phyloP scores from a whole-genome alignment of 169 alveolate species.

The Plasmodium berghei region DNA sequence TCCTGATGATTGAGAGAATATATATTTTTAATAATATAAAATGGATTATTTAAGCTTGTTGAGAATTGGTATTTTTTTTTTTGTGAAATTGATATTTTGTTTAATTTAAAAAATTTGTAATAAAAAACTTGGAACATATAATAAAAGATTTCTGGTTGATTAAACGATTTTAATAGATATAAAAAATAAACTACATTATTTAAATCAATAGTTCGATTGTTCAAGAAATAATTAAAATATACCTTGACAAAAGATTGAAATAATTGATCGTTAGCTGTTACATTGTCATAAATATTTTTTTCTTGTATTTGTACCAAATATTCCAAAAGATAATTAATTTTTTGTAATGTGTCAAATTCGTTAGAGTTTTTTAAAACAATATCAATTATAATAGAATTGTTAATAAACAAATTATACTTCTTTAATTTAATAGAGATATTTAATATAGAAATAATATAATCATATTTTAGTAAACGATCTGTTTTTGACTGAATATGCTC shows the following conservation, averaged over 20 bases:
- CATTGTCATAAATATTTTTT: constrained; percentile 13
- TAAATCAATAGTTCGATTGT: constrained; percentile 15
- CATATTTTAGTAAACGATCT: neutral
- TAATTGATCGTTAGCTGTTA: neutral
- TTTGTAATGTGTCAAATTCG: constrained; percentile 30
- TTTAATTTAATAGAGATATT: constrained; percentile 20
- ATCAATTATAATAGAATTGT: constrained; percentile 25
- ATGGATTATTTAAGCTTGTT: constrained; percentile 33
- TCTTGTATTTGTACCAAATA: constrained; percentile 8
- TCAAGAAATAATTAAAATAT: constrained; percentile 20
- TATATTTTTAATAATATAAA: constrained; percentile 42
- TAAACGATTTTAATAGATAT: constrained; percentile 22
- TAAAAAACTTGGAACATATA: constrained; percentile 23
- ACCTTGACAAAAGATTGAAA: neutral
- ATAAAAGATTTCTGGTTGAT: constrained; percentile 17
- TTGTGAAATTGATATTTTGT: constrained; percentile 11
- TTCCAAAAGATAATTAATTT: constrained; percentile 24
- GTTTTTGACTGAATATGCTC: constrained; percentile 31
- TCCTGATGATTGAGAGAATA: neutral
- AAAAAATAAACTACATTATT: constrained; percentile 33
- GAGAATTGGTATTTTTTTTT: constrained; percentile 22
- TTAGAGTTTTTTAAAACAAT: constrained; percentile 23
- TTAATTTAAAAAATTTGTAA: constrained; percentile 5
- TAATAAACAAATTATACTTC: constrained; percentile 45
- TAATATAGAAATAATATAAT: constrained; percentile 34